Conservation (phyloP, 257 asterid species). For the Primulina eburnea region DNA sequence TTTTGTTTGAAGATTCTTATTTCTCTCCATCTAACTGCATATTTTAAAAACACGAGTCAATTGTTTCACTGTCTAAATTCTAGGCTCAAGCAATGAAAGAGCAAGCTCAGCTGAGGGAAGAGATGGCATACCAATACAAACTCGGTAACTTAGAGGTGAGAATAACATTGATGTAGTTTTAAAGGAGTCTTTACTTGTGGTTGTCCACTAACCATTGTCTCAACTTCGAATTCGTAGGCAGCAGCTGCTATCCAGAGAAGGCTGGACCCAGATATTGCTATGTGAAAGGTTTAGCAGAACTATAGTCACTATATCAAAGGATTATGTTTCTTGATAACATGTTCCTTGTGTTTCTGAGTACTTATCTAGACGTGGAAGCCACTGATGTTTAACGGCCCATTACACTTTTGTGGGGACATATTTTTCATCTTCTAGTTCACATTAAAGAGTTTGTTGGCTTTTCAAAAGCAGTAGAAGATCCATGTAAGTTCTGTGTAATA, state of each 20-base stretch:
- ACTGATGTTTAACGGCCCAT: neutral
- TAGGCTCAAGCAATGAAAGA: constrained; percentile 99
- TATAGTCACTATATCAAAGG: neutral
- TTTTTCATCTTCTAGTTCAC: neutral
- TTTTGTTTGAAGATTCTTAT: constrained; percentile 2
- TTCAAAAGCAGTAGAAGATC: neutral
- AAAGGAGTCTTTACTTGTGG: neutral
- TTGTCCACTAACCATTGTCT: neutral
- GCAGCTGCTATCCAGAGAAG: constrained; percentile 97
- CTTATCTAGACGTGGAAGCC: neutral
- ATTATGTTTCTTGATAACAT: too few species aligned
- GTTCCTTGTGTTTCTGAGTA: neutral
- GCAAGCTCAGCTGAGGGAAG: constrained; percentile 91
- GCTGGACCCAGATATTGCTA: constrained; percentile 55
- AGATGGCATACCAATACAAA: constrained; percentile 48
- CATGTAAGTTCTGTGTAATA: too few species aligned
- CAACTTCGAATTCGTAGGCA: constrained; percentile 46
- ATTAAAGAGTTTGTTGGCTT: neutral
- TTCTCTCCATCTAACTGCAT: constrained; percentile 2
- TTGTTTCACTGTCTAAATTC: constrained; percentile 14
- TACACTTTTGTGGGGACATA: neutral
- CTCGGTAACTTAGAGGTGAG: neutral
- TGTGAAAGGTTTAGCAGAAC: neutral
- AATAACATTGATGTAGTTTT: neutral
- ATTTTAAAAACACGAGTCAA: neutral